A percentile compares a stretch with the other conserved stretches of the same genome.
Conservation (phyloP, 169 alveolate species). For the Eimeria brunetti region DNA sequence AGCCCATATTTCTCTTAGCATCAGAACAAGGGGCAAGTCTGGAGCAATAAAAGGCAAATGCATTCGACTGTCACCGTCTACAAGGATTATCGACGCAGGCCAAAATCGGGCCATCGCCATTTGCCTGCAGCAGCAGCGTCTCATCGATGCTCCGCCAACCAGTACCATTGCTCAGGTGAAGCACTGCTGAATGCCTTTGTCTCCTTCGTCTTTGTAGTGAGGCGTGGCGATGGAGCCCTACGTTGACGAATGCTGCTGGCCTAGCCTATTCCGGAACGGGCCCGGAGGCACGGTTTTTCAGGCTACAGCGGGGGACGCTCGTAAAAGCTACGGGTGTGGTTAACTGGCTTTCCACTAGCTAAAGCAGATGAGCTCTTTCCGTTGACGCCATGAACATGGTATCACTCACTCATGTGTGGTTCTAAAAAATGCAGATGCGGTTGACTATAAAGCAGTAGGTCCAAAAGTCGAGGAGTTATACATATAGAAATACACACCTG, state of each 20-base stretch:
- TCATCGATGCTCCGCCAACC: background rate
- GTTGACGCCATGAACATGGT: background rate
- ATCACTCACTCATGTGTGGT: background rate
- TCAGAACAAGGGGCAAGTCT: background rate
- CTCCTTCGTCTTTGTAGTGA: background rate
- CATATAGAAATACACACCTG: background rate
- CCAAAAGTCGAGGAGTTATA: background rate
- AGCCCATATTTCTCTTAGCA: background rate
- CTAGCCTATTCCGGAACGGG: background rate
- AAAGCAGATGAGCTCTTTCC: background rate
- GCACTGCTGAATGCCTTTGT: background rate
- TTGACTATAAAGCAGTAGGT: background rate
- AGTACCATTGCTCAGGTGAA: background rate
- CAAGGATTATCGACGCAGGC: background rate
- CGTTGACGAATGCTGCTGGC: background rate
- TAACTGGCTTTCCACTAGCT: background rate
- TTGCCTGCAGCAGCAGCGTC: slow-evolving; percentile 8
- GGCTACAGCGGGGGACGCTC: background rate
- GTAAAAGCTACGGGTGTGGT: background rate
- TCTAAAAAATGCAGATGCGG: background rate
- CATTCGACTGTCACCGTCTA: background rate
- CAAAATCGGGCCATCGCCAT: background rate
- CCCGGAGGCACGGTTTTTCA: background rate
- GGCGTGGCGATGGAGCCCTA: background rate
- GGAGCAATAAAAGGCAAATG: background rate